Evolutionary conservation across 352 stramenopile genomes (phyloP).

Genomic region (Lagenidium giganteum): DNA sequence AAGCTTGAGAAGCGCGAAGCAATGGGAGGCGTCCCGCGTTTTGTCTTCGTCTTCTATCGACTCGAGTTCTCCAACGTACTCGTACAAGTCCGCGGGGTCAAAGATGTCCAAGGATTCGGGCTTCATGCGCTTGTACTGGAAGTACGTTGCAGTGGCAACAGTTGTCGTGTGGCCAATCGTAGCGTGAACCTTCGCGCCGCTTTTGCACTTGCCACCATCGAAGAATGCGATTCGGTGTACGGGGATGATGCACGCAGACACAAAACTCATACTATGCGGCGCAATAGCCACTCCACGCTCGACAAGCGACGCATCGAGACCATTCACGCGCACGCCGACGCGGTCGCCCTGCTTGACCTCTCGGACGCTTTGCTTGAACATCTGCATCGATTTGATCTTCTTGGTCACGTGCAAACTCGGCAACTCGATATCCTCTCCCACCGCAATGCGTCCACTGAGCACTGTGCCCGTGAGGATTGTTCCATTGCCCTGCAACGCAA

Average conservation of each 20-base stretch:
- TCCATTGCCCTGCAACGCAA: constrained; percentile 95
- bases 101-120: no score
- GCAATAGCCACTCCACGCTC: constrained; percentile 59
- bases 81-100: constrained; percentile 30
- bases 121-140: no score
- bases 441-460: constrained; percentile 75
- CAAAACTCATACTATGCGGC: constrained; percentile 38
- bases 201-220: constrained; percentile 38
- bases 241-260: constrained; percentile 46
- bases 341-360: constrained; percentile 90
- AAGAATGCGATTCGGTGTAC: constrained; percentile 64
- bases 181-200: constrained; percentile 62
- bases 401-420: constrained; percentile 73
- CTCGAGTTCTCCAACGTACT: constrained; percentile 33
- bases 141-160: constrained; percentile 60
- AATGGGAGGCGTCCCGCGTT: not conserved
- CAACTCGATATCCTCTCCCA: constrained; percentile 94
- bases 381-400: constrained; percentile 98
- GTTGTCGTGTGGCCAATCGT: constrained; percentile 78
- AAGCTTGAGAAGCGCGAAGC: constrained; percentile 66
- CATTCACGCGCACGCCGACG: constrained; percentile 92
- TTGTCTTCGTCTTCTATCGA: constrained; percentile 6
- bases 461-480: constrained; percentile 97
- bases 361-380: constrained; percentile 92
- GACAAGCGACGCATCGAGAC: constrained; percentile 48